These are phyloP conservation scores for Aspergillus taichungensis DNA, from an alignment of 495 filamentous ascomycete genomes.

Conservation along the genomic window DNA sequence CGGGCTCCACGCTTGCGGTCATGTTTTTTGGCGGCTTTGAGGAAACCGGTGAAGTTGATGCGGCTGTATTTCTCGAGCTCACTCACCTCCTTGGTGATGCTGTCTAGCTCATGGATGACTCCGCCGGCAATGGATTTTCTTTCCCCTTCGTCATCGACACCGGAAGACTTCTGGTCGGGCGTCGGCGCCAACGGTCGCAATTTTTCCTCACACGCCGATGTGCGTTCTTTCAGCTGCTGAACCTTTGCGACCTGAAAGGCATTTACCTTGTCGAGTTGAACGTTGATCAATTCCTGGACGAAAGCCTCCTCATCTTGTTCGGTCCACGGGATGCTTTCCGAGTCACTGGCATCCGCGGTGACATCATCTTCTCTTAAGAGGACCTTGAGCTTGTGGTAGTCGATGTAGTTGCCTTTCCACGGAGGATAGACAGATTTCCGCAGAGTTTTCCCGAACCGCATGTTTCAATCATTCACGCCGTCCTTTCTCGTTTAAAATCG, in stretches of 20 bases:
- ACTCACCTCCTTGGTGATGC: constrained; percentile 81
- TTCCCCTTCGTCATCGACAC: constrained; percentile 28
- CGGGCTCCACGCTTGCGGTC: constrained; percentile 75
- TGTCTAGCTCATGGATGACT: constrained; percentile 70
- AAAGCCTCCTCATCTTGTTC: constrained; percentile 91
- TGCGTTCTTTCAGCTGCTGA: constrained; percentile 60
- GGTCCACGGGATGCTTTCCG: constrained; percentile 62
- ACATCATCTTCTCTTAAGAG: constrained; percentile 65
- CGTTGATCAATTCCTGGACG: constrained; percentile 89
- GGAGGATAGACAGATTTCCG: constrained; percentile 70
- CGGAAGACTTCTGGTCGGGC: constrained; percentile 19
- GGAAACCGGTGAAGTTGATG: constrained; percentile 93
- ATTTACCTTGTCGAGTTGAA: constrained; percentile 91
- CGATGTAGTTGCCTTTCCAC: constrained; percentile 90
- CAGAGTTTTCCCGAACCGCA: constrained; percentile 91
- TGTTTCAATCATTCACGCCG: constrained; percentile 18
- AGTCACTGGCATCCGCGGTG: constrained; percentile 39
- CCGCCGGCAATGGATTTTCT: constrained; percentile 50
- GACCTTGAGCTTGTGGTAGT: constrained; percentile 85
- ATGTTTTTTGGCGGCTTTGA: constrained; percentile 98
- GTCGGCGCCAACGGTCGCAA: constrained; percentile 37
- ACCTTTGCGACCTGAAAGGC: constrained; percentile 74
- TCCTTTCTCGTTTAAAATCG: too few species aligned
- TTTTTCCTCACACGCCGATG: constrained; percentile 44
- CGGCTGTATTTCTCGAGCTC: constrained; percentile 91